These are phyloP conservation scores for Tothia fuscella DNA, from an alignment of 2,329 filamentous ascomycete species.

Conservation along the genomic window DNA sequence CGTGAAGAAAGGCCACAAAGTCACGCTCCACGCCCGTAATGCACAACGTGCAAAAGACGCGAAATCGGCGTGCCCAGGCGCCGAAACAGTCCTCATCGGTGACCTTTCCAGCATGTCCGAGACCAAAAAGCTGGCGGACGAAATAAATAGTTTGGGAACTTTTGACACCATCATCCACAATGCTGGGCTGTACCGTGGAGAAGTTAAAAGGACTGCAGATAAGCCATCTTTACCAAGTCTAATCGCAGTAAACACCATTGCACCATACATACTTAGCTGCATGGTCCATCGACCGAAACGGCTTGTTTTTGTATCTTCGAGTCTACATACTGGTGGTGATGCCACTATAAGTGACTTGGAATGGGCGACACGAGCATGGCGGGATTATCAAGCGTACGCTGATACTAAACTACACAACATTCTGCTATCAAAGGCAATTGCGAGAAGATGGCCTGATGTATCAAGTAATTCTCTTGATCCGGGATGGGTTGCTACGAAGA, in stretches of 20 bases:
- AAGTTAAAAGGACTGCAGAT: constrained; percentile 32
- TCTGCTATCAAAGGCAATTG: constrained; percentile 43
- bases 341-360: constrained; percentile 28
- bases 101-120: constrained; percentile 41
- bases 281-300: constrained; percentile 38
- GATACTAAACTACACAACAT: constrained; percentile 46
- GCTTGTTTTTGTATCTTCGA: constrained; percentile 41
- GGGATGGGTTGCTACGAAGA: constrained; percentile 44
- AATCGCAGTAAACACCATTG: constrained; percentile 45
- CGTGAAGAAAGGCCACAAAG: constrained; percentile 39
- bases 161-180: constrained; percentile 49
- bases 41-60: constrained; percentile 40
- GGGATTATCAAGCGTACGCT: constrained; percentile 33
- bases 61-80: constrained; percentile 34
- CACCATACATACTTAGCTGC: constrained; percentile 44
- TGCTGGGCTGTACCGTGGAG: constrained; percentile 38
- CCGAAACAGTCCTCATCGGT: constrained; percentile 38
- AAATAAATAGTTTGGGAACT: constrained; percentile 37
- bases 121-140: constrained; percentile 38
- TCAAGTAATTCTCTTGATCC: constrained; percentile 39
- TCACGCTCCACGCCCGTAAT: constrained; percentile 46
- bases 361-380: constrained; percentile 26
- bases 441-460: constrained; percentile 33
- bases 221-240: constrained; percentile 38
- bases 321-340: constrained; percentile 39